Evolutionary conservation across 306 rosid genomes (phyloP).

Genomic region (Notholithocarpus densiflorus): DNA sequence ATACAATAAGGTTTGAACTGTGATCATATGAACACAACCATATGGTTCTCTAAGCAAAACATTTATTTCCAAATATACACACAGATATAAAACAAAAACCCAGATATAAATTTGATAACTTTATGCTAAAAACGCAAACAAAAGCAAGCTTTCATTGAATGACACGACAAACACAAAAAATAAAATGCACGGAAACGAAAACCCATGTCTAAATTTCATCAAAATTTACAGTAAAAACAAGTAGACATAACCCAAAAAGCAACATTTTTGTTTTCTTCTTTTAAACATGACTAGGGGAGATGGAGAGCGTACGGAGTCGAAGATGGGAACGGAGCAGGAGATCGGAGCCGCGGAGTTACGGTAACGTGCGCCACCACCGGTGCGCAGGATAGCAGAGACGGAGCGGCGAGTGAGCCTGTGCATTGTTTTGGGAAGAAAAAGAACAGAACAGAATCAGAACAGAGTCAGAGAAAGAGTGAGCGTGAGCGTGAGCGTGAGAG

Average conservation of each 20-base stretch:
- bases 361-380: conserved; percentile 37
- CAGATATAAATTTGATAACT: too few species aligned
- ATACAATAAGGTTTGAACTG: neutral
- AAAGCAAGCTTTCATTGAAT: too few species aligned
- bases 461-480: neutral
- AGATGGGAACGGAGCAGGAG: conserved; percentile 28
- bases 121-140: too few species aligned
- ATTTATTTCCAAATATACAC: neutral
- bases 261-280: neutral
- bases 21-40: neutral
- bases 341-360: conserved; percentile 40
- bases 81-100: neutral
- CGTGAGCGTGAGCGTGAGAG: too few species aligned
- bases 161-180: neutral
- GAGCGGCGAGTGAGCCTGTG: conserved; percentile 71
- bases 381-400: conserved; percentile 49
- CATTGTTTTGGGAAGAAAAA: conserved; percentile 33
- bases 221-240: neutral
- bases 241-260: neutral
- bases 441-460: neutral
- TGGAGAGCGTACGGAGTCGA: conserved; percentile 33
- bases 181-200: neutral
- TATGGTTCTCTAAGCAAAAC: neutral
- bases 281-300: neutral
- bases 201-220: neutral